Evolutionary conservation across 2,329 filamentous ascomycete species (phyloP), one percentile per base, ranked within the genome.

Genomic region (Teratosphaeria zuluensis): DNA sequence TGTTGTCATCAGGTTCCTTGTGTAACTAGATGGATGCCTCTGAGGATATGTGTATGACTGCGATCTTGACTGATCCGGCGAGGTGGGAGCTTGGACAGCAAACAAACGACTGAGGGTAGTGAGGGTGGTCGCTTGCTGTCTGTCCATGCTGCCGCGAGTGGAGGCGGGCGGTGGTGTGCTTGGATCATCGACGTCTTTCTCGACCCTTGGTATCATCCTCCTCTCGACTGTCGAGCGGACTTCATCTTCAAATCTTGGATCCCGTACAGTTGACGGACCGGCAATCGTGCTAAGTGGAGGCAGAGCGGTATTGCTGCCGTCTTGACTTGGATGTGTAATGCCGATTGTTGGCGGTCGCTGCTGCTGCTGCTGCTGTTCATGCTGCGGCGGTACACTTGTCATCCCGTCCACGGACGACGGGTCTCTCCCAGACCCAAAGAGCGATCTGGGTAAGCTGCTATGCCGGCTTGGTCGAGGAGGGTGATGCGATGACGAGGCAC

Each of bases 121-220:
- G 56, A 76, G 68, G 4, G 75, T 75, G 4, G 73, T 70, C 52
- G 75, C 74, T 21, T 75, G 72, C 42, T 69, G 65, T 42, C 71
- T 67, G 35, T 73, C 71, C 55, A 67, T 60, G 60, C 61, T 61
- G 5, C 64, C 64, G 5, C 66, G 62, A 58, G 63, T 68, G 16
- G 64, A 59, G 33, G 74, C 42, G 3, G 57, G 70, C 16, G 75
- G 67, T 3, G 74, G 73, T 1, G 72, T 74, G 9, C 71, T 75
- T 0, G 77, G 77, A 64, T 80, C 77, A 67, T 80, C 78, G 54
- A 69, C 73, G 66, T 77, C 77, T 65, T 80, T 80, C 61, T 78
- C 75, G 6, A 75, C 77, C 53, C 69, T 66, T 14, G 76, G 73
- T 30, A 79, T 73, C 46, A 68, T 68, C 32, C 63, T 61, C 48